phyloP scores from a whole-genome alignment of 495 filamentous ascomycete genomes.

The Pseudevernia furfuracea region DNA sequence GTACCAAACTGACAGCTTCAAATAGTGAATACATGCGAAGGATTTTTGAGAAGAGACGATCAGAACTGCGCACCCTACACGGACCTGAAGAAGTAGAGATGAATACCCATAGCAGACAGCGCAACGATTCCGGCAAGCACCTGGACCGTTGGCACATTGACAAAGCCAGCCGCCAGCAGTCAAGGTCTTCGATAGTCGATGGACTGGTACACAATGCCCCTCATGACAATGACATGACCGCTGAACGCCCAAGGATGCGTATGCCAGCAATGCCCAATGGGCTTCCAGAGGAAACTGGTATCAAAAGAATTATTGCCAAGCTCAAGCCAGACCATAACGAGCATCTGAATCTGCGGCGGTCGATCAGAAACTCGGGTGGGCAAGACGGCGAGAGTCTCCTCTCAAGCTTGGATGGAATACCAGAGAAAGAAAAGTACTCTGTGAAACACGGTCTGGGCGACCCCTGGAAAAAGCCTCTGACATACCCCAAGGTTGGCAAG shows the following conservation, averaged over 20 bases:
- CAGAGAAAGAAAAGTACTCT: constrained; percentile 15
- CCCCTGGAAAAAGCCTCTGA: constrained; percentile 49
- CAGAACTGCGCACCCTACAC: neutral
- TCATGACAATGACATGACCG: neutral
- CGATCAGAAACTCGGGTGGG: constrained; percentile 13
- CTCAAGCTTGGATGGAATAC: neutral
- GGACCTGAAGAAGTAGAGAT: neutral
- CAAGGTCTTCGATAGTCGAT: neutral
- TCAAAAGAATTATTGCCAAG: constrained; percentile 1
- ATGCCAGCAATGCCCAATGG: neutral
- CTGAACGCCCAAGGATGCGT: neutral
- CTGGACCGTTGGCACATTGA: neutral
- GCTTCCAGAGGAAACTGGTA: neutral
- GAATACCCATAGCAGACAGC: neutral
- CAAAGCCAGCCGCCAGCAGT: constrained; percentile 1
- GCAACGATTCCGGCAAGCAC: neutral
- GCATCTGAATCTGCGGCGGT: constrained; percentile 14
- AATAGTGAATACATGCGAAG: constrained; percentile 35
- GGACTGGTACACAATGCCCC: neutral
- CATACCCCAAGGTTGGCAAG: constrained; percentile 60
- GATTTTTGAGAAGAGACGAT: constrained; percentile 28
- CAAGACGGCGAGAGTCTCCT: neutral
- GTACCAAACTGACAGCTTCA: neutral
- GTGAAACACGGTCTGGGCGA: constrained; percentile 22
- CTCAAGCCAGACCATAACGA: constrained; percentile 12